phyloP scores from a whole-genome alignment of 345 rosid genomes.

The Clausena lansium region DNA sequence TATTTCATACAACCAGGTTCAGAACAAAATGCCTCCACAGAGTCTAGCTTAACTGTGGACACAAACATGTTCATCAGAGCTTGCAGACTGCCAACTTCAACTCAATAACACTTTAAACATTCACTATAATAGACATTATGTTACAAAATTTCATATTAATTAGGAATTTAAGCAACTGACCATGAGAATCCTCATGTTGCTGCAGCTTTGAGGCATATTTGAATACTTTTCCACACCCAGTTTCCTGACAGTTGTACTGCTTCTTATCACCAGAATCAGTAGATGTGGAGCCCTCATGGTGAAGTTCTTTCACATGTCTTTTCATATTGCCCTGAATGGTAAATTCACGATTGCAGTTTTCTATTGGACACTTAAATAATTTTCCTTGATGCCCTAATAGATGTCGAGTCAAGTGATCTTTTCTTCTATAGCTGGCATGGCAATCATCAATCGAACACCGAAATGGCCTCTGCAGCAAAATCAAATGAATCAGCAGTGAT shows the following conservation, averaged over 20 bases:
- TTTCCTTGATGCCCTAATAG: slow-evolving; percentile 67
- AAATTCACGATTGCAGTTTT: slow-evolving; percentile 53
- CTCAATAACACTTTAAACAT: not conserved
- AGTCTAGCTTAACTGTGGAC: slow-evolving; percentile 65
- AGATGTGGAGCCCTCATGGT: slow-evolving; percentile 28
- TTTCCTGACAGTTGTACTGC: slow-evolving; percentile 57
- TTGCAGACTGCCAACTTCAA: not conserved
- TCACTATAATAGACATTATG: not conserved
- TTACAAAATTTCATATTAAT: not conserved
- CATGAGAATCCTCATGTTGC: slow-evolving; percentile 80
- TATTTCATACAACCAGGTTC: slow-evolving; percentile 74
- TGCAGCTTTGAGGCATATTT: slow-evolving; percentile 53
- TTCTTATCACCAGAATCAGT: slow-evolving; percentile 19
- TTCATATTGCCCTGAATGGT: slow-evolving; percentile 49
- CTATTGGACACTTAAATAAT: slow-evolving; percentile 64
- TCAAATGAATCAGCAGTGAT: not conserved
- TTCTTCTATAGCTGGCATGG: slow-evolving; percentile 69
- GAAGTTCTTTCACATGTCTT: slow-evolving; percentile 60
- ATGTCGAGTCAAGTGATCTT: slow-evolving; percentile 89
- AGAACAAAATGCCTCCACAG: slow-evolving; percentile 71
- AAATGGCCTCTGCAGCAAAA: slow-evolving; percentile 62
- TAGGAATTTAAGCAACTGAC: slow-evolving; percentile 29
- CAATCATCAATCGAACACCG: slow-evolving; percentile 66
- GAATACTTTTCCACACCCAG: slow-evolving; percentile 81
- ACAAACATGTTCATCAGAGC: slow-evolving; percentile 13